Percentiles rank a stretch among this genome's conserved stretches.
phyloP scores from a whole-genome alignment of 2,329 filamentous ascomycete species.

The Lasiodiplodia gonubiensis region DNA sequence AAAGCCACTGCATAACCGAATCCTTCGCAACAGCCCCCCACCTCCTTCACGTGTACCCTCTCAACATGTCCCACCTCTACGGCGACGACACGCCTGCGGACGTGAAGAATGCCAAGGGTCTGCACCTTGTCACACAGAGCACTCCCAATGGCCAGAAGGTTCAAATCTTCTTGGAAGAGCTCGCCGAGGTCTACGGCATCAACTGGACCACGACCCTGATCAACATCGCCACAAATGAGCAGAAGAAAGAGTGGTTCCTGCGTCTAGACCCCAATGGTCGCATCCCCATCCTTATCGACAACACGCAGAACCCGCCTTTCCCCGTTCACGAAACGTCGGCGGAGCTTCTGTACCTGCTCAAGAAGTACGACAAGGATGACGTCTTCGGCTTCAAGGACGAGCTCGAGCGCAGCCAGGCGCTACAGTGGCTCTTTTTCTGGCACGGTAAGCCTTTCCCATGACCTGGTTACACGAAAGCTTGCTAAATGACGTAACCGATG shows the following conservation, averaged over 20 bases:
- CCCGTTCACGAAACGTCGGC: conserved; percentile 61
- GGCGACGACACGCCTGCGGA: conserved; percentile 52
- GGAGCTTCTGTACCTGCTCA: conserved; percentile 59
- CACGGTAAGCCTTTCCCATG: conserved; percentile 42
- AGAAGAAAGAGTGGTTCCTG: conserved; percentile 63
- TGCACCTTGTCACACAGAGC: conserved; percentile 58
- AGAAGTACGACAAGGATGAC: conserved; percentile 56
- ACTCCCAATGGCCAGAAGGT: conserved; percentile 61
- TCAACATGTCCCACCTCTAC: conserved; percentile 51
- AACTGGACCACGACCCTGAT: conserved; percentile 24
- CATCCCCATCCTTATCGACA: conserved; percentile 22
- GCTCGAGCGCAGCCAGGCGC: conserved; percentile 54
- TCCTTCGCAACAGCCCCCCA: background rate
- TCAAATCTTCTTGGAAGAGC: conserved; percentile 62
- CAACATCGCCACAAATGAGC: conserved; percentile 59
- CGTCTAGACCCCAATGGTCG: conserved; percentile 44
- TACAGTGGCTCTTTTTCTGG: conserved; percentile 65
- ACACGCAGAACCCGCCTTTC: conserved; percentile 41
- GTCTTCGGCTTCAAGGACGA: conserved; percentile 60
- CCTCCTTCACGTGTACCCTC: background rate
- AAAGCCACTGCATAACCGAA: background rate
- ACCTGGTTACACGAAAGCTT: background rate
- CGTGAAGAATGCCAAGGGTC: conserved; percentile 55
- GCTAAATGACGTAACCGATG: conserved; percentile 26
- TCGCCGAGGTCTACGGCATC: conserved; percentile 55